phyloP scores from a whole-genome alignment of 179 eudicot species.

The Beta corolliflora region DNA sequence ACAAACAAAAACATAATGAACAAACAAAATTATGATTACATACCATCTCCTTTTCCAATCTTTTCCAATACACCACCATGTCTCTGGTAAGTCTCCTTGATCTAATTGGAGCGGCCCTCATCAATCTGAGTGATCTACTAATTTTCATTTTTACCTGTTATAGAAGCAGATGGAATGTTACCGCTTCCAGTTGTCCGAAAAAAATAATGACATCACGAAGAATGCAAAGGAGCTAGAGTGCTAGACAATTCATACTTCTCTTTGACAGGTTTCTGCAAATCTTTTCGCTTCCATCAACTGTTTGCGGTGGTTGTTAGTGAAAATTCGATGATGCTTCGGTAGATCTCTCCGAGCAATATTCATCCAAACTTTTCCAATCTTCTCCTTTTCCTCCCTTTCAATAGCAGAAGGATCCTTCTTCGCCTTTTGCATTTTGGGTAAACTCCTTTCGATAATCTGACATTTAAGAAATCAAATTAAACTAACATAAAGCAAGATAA shows the following conservation, averaged over 20 bases:
- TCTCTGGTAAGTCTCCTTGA: constrained; percentile 92
- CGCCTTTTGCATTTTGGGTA: constrained; percentile 66
- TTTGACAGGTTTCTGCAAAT: constrained; percentile 85
- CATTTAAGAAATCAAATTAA: constrained; percentile 22
- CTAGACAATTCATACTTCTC: constrained; percentile 59
- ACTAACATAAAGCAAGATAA: constrained; percentile 14
- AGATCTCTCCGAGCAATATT: constrained; percentile 80
- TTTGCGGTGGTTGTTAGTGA: constrained; percentile 63
- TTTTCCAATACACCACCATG: constrained; percentile 94
- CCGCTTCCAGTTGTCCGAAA: constrained; percentile 8
- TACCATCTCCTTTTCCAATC: constrained; percentile 99
- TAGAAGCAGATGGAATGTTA: constrained; percentile 25
- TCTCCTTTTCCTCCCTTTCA: constrained; percentile 90
- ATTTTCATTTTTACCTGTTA: constrained; percentile 90
- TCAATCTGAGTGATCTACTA: constrained; percentile 76
- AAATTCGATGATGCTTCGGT: constrained; percentile 71
- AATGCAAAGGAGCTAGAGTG: background rate
- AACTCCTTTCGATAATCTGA: constrained; percentile 93
- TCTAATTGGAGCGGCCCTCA: constrained; percentile 78
- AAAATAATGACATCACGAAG: background rate
- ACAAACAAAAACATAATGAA: constrained; percentile 2
- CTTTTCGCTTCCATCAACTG: constrained; percentile 84
- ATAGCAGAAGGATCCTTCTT: constrained; percentile 74
- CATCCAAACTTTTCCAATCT: constrained; percentile 77
- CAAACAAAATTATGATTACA: constrained; percentile 5